Evolutionary conservation across 176 grass and related monocot genomes (phyloP), one percentile per base, ranked within the genome.

Genomic region (Pontederia crassipes): DNA sequence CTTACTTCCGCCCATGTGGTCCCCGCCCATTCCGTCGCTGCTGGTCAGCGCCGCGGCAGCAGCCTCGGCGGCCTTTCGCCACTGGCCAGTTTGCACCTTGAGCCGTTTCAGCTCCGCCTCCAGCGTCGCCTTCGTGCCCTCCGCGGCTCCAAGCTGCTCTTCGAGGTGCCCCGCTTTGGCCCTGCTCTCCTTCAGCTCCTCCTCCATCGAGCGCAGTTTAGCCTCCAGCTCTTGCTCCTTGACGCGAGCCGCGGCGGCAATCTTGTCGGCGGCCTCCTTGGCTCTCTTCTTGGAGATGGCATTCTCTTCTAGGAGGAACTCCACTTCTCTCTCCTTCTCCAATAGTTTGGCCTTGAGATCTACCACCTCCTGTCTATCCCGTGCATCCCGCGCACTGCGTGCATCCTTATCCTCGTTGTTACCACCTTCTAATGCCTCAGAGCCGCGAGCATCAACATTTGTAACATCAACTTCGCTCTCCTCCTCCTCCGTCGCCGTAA

Each of bases 311-410:
- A 45, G 45, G 28, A 85, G 73, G 1, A 53, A 45, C 45, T 71
- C 70, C 52, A 89, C 45, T 11, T 81, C 69, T 57, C 67, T 48
- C 28, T 95, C 82, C 66, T 78, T 80, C 64, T 79, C 79, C 56
- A 32, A 9, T 29, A 95, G 62, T 63, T 75, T 89, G 32, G 67
- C 58, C 61, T 81, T 89, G 0, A 89, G 65, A 65, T 86, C 74
- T 11, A 59, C 56, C 6, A 64, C 24, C 72, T 78, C 85, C 17
- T 15, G 54, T 9, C 52, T 54, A n/a, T 54, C 17, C 52, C n/a
- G 15, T 54, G 32, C 32, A 40, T 40, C 1, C 32, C 6, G 32
- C 0, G 0, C 32, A 40, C 32, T 35, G 29, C 4, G 17, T 54
- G 17, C 15, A 8, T 16, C 54, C 18, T 17, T 17, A 20, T 17